Evolutionary conservation across 129 eudicot genomes (phyloP), one percentile per base, ranked within the genome.

Genomic region (Helianthus tuberosus): DNA sequence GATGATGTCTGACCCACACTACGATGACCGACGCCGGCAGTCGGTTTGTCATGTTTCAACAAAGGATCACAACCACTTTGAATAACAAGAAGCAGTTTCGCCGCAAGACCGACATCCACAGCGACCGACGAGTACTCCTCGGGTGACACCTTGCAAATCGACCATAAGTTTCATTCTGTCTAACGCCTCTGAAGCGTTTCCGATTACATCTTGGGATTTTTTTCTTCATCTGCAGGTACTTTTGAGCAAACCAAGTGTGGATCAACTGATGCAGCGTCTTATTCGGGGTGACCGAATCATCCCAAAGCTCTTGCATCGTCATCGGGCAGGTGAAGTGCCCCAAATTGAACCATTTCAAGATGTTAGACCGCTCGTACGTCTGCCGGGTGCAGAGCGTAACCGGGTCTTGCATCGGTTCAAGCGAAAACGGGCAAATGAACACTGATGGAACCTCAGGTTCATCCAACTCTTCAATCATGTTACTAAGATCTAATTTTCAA

Each of bases 141-240:
- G 25, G 75, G 75, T 2, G 75, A 52, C 38, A 70, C 51, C 51
- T 70, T 70, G 51, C 75, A 70, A 8, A 70, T 38, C 8, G 64
- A 70, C 75, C 75, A 70, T 53, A 70, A 12, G 58, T 61, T 76
- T 81, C 6, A 81, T 36, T 1, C 49, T 66, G 9, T 78, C 79
- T 5, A 81, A 6, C 11, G 71, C 57, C 75, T 81, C 82, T 4
- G 23, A 58, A 0, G 75, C 75, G 67, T 48, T 71, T 23, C 80
- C 85, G 12, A 76, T 75, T 8, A 81, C 85, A 76, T 81, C 85
- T 43, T 81, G 66, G 0, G 82, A 76, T 20, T 20, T 36, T 49
- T 38, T 81, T 81, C 82, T 81, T 81, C 82, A 36, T 51, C 17
- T 70, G 65, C 3, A 29, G 2, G 11, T 59, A 59, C 65, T 59